Evolutionary conservation across 495 filamentous ascomycete species (phyloP).

Genomic region (Hyphodiscus hymeniophilus): DNA sequence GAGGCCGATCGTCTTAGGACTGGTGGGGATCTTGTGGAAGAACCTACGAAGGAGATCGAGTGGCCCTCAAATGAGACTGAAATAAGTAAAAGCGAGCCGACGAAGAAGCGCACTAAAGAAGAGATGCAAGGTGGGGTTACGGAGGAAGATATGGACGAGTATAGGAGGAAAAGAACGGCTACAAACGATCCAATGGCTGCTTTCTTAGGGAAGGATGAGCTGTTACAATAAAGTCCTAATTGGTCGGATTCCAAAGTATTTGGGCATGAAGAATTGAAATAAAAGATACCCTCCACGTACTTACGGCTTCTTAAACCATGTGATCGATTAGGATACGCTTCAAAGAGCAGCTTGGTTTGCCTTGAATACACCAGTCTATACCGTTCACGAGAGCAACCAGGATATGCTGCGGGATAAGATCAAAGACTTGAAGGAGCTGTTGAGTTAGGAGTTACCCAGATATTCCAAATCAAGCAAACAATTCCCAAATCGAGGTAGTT

Average conservation of each 20-base stretch:
- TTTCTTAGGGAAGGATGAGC: constrained; percentile 54
- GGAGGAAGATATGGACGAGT: constrained; percentile 77
- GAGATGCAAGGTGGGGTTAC: constrained; percentile 70
- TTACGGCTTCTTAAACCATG: too few relatives aligned
- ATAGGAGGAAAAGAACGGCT: constrained; percentile 59
- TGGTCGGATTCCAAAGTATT: neutral
- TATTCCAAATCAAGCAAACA: too few relatives aligned
- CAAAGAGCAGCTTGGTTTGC: too few relatives aligned
- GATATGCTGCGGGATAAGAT: too few relatives aligned
- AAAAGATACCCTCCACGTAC: too few relatives aligned
- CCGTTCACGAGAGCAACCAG: too few relatives aligned
- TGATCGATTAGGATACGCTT: too few relatives aligned
- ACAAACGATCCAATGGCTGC: constrained; percentile 82
- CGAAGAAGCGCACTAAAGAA: constrained; percentile 61
- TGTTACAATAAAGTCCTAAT: constrained; percentile 13
- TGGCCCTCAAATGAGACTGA: constrained; percentile 26
- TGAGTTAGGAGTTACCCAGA: too few relatives aligned
- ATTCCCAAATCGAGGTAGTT: too few relatives aligned
- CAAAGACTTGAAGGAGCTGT: too few relatives aligned
- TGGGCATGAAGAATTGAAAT: neutral
- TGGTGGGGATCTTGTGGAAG: constrained; percentile 33
- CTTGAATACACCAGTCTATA: too few relatives aligned
- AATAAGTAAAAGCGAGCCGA: constrained; percentile 16
- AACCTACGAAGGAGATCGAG: constrained; percentile 25
- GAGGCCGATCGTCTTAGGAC: constrained; percentile 52